Evolutionary conservation across 352 stramenopile species (phyloP).

Genomic region (Albugo candida): DNA sequence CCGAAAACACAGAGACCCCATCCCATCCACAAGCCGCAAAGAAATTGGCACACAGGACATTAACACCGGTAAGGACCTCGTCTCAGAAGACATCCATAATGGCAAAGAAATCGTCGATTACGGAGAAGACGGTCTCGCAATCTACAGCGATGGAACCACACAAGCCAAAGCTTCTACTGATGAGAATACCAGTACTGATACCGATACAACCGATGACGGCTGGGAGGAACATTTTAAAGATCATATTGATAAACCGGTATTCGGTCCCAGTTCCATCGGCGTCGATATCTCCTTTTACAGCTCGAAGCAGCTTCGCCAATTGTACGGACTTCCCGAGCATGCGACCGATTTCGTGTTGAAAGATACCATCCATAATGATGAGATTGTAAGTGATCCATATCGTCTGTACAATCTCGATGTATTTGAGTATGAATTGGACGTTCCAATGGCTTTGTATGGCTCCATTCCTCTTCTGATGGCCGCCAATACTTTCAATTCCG

Average conservation of each 20-base stretch:
- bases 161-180: slow-evolving; percentile 13
- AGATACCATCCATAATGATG: slow-evolving; percentile 49
- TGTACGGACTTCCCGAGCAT: slow-evolving; percentile 98
- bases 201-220: slow-evolving; percentile 28
- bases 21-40: slow-evolving; percentile 10
- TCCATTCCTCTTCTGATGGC: slow-evolving; percentile 53
- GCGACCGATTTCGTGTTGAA: slow-evolving; percentile 87
- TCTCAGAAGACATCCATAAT: slow-evolving; percentile 40
- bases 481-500: slow-evolving; percentile 47
- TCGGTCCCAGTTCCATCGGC: slow-evolving; percentile 85
- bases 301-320: slow-evolving; percentile 20
- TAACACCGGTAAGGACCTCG: too few species aligned
- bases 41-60: slow-evolving; percentile 13
- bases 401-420: slow-evolving; percentile 99
- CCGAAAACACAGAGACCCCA: slow-evolving; percentile 40
- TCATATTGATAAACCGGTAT: slow-evolving; percentile 78
- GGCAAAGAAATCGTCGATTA: slow-evolving; percentile 93
- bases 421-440: slow-evolving; percentile 98
- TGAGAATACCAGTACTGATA: slow-evolving; percentile 12
- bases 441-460: slow-evolving; percentile 97
- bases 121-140: slow-evolving; percentile 93
- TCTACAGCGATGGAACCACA: slow-evolving; percentile 89
- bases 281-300: slow-evolving; percentile 89
- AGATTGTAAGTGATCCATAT: slow-evolving; percentile 84
- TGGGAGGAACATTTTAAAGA: slow-evolving; percentile 92